These are phyloP conservation scores for Colletotrichum eremochloae DNA, from an alignment of 2,329 filamentous ascomycete species.

Conservation along the genomic window DNA sequence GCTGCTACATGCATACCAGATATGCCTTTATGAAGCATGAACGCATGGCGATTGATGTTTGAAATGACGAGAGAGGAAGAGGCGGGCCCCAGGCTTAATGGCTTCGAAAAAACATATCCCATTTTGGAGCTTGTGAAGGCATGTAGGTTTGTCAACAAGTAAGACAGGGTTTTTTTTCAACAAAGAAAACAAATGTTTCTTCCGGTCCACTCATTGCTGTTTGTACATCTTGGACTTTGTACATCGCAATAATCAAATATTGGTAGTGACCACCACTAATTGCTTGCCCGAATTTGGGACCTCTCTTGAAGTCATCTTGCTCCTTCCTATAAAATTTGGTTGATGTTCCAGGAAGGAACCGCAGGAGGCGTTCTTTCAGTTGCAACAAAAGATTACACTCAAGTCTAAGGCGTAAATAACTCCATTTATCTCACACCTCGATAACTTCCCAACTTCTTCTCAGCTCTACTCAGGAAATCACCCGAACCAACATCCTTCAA, in stretches of 20 bases:
- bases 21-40: background rate
- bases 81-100: background rate
- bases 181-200: background rate
- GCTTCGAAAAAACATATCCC: background rate
- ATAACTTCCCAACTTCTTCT: background rate
- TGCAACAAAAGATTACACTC: background rate
- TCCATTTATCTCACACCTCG: background rate
- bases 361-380: background rate
- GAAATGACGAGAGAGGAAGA: background rate
- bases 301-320: background rate
- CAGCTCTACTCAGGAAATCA: no score
- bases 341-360: no score
- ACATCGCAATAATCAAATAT: background rate
- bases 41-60: no score
- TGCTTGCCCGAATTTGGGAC: background rate
- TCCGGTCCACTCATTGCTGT: background rate
- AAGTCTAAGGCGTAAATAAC: background rate
- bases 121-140: background rate
- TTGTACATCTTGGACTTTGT: background rate
- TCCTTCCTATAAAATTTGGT: background rate
- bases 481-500: background rate
- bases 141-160: background rate
- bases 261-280: background rate
- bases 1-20: accelerated
- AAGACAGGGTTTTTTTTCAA: background rate